Base-by-base conservation (phyloP, 331 rosid genomes). In the Malus hybrid region DNA sequence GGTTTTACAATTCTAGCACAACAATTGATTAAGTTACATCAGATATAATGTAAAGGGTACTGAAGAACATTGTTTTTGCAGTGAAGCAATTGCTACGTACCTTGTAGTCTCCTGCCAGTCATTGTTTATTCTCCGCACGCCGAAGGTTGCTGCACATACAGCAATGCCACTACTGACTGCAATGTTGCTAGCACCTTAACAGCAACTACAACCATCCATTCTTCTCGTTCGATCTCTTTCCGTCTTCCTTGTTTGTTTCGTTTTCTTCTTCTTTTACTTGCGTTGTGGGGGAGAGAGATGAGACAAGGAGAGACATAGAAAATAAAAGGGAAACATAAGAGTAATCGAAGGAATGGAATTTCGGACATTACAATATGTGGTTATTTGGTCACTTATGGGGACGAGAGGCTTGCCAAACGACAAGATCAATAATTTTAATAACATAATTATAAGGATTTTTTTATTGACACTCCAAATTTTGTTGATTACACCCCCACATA, bases 71-170 rank as follows among this genome's bases (percentile, higher is more conserved):
- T 69, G 16, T 29, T 52, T 52, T n/a, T 18, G 63, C n/a, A n/a
- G 30, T 15, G 48, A 72, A 33, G 30, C 73, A 70, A 50, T n/a
- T 61, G 46, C 0, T 39, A 39, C 12, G 72, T 74, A 89, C 92
- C 90, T 84, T 81, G 74, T 29, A 73, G 84, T 71, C 65, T 29
- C 53, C 70, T 83, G 63, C 86, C 79, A 76, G 86, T 61, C 89
- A 87, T 84, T 22, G 67, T 63, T 61, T 61, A 61, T 61, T 19
- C 11, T 19, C 46, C 4, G 12, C 46, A 15, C 13, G 29, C 29
- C 32, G 75, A 63, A 30, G 4, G 46, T 39, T 39, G 75, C 32
- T 20, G 75, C 29, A 57, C 1, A 57, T 24, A 57, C 63, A 52
- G 12, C 19, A 19, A 4, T 53, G 63, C 18, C 32, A 36, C 22